These are phyloP conservation scores for Syzygium syzygioides DNA, from an alignment of 441 rosid species.

Conservation along the genomic window DNA sequence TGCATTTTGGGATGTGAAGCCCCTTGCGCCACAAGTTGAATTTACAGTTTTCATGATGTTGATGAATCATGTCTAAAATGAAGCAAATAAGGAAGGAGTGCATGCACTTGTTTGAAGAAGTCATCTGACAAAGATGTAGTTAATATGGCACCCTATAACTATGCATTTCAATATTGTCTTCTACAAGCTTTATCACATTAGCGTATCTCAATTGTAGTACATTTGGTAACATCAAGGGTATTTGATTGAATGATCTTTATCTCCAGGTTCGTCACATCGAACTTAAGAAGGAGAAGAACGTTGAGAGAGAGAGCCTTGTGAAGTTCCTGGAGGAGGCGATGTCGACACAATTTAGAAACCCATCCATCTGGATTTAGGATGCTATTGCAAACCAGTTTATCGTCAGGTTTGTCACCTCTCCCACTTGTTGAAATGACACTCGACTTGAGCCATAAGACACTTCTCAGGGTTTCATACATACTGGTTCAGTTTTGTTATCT, in stretches of 20 bases:
- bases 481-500: neutral
- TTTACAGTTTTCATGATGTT: neutral
- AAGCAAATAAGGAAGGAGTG: neutral
- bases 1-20: neutral
- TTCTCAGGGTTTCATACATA: neutral
- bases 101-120: neutral
- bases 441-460: neutral
- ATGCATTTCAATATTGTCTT: neutral
- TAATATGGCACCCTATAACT: neutral
- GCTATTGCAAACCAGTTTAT: neutral
- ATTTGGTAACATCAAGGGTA: neutral
- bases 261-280: constrained; percentile 81
- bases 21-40: neutral
- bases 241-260: neutral
- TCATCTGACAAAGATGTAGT: neutral
- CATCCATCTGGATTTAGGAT: constrained; percentile 60
- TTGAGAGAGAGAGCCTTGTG: constrained; percentile 56
- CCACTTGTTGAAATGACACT: neutral
- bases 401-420: neutral
- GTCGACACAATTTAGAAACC: constrained; percentile 71
- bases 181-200: neutral
- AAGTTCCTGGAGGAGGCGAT: constrained; percentile 65
- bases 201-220: neutral
- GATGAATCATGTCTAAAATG: neutral
- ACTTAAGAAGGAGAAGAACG: constrained; percentile 73